These are phyloP conservation scores for Colletotrichum musicola DNA, from an alignment of 2,329 filamentous ascomycete genomes.

Conservation along the genomic window DNA sequence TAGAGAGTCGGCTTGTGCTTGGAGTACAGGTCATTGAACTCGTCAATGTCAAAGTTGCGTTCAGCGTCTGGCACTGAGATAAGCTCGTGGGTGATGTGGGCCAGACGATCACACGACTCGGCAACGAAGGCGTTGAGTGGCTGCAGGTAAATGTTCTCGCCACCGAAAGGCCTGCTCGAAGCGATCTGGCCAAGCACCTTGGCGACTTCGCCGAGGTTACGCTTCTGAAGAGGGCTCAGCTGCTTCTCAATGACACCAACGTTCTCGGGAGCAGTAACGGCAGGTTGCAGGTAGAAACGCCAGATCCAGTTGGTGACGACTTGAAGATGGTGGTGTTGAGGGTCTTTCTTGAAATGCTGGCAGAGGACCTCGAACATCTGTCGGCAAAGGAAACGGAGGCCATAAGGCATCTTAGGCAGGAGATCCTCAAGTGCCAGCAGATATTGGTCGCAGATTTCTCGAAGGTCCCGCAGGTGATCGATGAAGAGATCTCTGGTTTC, in stretches of 20 bases:
- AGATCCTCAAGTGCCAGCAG: slow-evolving; percentile 85
- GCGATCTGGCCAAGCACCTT: slow-evolving; percentile 93
- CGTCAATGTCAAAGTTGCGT: slow-evolving; percentile 95
- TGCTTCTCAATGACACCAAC: slow-evolving; percentile 93
- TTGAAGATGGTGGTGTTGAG: slow-evolving; percentile 82
- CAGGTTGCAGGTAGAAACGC: slow-evolving; percentile 93
- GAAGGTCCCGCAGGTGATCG: slow-evolving; percentile 90
- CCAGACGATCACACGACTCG: slow-evolving; percentile 85
- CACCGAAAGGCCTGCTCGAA: slow-evolving; percentile 89
- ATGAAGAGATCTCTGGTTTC: slow-evolving; percentile 95
- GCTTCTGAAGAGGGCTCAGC: slow-evolving; percentile 90
- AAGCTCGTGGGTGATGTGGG: slow-evolving; percentile 79
- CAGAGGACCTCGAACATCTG: slow-evolving; percentile 86
- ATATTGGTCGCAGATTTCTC: slow-evolving; percentile 95
- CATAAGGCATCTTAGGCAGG: slow-evolving; percentile 90
- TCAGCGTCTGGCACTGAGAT: slow-evolving; percentile 90
- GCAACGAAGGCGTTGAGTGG: slow-evolving; percentile 92
- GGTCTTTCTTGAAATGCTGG: slow-evolving; percentile 82
- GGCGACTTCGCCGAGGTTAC: slow-evolving; percentile 89
- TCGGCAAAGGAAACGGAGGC: slow-evolving; percentile 87
- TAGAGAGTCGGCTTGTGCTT: slow-evolving; percentile 98
- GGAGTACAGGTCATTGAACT: slow-evolving; percentile 97
- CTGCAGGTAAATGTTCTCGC: slow-evolving; percentile 95
- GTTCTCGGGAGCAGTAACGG: slow-evolving; percentile 89
- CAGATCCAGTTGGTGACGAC: slow-evolving; percentile 92